A percentile compares a stretch with the other conserved stretches of the same genome.
Evolutionary conservation across 2,329 filamentous ascomycete species (phyloP).

Genomic region (Pestalotiopsis sp.): DNA sequence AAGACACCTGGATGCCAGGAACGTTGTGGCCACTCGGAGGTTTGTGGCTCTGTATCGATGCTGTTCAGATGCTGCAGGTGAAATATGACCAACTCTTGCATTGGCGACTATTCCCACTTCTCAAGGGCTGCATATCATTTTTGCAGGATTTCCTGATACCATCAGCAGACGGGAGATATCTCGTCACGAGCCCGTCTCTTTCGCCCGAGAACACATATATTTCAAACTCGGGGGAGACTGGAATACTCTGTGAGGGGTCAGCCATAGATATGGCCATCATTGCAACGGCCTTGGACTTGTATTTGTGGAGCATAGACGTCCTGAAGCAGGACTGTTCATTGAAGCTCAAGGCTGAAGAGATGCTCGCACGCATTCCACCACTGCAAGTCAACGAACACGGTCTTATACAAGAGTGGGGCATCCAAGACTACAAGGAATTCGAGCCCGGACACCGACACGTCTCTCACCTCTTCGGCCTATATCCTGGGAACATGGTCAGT

Average conservation of each 20-base stretch:
- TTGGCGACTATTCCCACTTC: constrained; percentile 17
- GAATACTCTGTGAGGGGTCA: constrained; percentile 44
- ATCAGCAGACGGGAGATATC: constrained; percentile 27
- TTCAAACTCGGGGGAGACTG: constrained; percentile 39
- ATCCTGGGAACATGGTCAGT: constrained; percentile 43
- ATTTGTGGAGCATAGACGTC: constrained; percentile 25
- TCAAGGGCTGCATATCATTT: constrained; percentile 34
- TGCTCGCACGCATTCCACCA: constrained; percentile 23
- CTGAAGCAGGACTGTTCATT: constrained; percentile 28
- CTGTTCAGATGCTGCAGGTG: constrained; percentile 31
- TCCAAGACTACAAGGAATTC: constrained; percentile 37
- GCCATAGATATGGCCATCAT: constrained; percentile 51
- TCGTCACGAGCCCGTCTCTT: constrained; percentile 35
- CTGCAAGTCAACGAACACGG: constrained; percentile 35
- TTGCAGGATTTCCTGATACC: constrained; percentile 34
- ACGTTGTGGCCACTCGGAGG: constrained; percentile 25
- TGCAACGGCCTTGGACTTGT: constrained; percentile 26
- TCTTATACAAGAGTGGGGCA: constrained; percentile 42
- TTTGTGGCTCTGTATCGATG: constrained; percentile 18
- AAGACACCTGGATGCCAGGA: constrained; percentile 24
- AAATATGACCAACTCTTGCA: constrained; percentile 14
- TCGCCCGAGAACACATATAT: constrained; percentile 27
- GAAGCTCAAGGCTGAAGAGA: constrained; percentile 30
- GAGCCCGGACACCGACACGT: constrained; percentile 55
- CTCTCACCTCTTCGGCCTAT: constrained; percentile 52